Evolutionary conservation across 2,329 filamentous ascomycete species (phyloP).

Genomic region (Ascochyta koolunga): DNA sequence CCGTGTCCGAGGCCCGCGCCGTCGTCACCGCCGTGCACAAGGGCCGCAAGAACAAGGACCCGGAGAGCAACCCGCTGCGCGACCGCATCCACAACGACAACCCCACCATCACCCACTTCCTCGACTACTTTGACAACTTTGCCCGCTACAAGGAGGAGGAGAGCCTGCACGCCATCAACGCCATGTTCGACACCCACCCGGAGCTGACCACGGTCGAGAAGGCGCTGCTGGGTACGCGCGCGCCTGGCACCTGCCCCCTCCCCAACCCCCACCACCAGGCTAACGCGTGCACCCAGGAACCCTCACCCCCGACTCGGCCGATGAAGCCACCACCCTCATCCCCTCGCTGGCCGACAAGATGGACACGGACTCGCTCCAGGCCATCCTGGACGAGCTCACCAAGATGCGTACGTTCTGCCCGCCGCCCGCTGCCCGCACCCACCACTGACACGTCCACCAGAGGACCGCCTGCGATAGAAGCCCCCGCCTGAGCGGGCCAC

Average conservation of each 20-base stretch:
- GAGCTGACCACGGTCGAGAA: slow-evolving; percentile 91
- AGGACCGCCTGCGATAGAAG: slow-evolving; percentile 14
- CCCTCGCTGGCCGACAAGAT: slow-evolving; percentile 90
- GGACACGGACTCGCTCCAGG: slow-evolving; percentile 83
- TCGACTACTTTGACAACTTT: slow-evolving; percentile 93
- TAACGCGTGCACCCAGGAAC: slow-evolving; percentile 64
- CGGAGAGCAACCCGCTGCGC: slow-evolving; percentile 71
- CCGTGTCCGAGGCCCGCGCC: slow-evolving; percentile 87
- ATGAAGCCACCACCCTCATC: slow-evolving; percentile 96
- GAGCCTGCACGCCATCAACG: slow-evolving; percentile 92
- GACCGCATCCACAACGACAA: slow-evolving; percentile 71
- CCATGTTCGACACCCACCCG: slow-evolving; percentile 77
- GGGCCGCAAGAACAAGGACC: slow-evolving; percentile 75
- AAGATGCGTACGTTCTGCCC: slow-evolving; percentile 64
- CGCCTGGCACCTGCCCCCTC: background rate
- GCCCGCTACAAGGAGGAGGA: slow-evolving; percentile 95
- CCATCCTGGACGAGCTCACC: slow-evolving; percentile 86
- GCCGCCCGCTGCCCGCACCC: background rate
- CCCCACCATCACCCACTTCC: slow-evolving; percentile 79
- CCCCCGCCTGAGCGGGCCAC: background rate
- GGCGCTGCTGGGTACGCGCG: slow-evolving; percentile 77
- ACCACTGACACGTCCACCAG: slow-evolving; percentile 1
- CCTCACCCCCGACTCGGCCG: slow-evolving; percentile 87
- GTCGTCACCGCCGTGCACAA: slow-evolving; percentile 89
- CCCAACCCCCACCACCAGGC: too few species aligned